Evolutionary conservation across 2,329 filamentous ascomycete species (phyloP).

Genomic region (Cladophialophora yegresii): DNA sequence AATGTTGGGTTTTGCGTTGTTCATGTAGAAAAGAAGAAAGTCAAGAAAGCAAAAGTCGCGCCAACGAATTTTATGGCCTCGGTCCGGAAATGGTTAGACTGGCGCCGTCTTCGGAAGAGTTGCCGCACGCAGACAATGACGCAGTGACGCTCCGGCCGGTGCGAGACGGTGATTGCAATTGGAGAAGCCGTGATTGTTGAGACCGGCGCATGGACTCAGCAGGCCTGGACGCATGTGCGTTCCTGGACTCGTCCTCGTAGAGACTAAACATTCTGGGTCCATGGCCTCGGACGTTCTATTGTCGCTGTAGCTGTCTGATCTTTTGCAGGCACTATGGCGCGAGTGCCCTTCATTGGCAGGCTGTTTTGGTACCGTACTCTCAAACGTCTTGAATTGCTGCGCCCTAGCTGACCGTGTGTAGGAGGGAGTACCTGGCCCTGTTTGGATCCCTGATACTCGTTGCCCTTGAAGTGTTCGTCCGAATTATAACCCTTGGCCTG

Average conservation of each 20-base stretch:
- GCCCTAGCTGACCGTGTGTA: conserved; percentile 41
- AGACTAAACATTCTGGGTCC: too few relatives aligned
- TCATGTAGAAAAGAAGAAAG: conserved; percentile 34
- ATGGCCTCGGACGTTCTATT: conserved; percentile 29
- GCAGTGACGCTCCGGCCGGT: neutral
- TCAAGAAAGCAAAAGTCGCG: conserved; percentile 17
- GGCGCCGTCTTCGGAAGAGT: neutral
- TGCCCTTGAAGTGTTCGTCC: conserved; percentile 76
- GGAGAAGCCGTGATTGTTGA: conserved; percentile 1
- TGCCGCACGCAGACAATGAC: neutral
- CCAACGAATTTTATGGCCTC: conserved; percentile 11
- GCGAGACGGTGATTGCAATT: neutral
- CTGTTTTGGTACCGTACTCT: conserved; percentile 52
- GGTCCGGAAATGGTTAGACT: conserved; percentile 7
- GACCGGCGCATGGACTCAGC: neutral
- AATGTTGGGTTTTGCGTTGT: conserved; percentile 40
- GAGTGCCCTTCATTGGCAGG: conserved; percentile 65
- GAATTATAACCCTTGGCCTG: conserved; percentile 82
- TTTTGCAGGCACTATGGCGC: conserved; percentile 48
- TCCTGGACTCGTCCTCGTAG: neutral
- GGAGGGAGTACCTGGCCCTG: conserved; percentile 84
- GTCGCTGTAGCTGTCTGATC: conserved; percentile 3
- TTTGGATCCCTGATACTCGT: conserved; percentile 81
- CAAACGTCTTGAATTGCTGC: conserved; percentile 1
- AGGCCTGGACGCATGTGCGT: neutral